A percentile compares a stretch with the other conserved stretches of the same genome.
Conservation (phyloP, 2,329 filamentous ascomycete genomes). For the Aspergillus transmontanensis region DNA sequence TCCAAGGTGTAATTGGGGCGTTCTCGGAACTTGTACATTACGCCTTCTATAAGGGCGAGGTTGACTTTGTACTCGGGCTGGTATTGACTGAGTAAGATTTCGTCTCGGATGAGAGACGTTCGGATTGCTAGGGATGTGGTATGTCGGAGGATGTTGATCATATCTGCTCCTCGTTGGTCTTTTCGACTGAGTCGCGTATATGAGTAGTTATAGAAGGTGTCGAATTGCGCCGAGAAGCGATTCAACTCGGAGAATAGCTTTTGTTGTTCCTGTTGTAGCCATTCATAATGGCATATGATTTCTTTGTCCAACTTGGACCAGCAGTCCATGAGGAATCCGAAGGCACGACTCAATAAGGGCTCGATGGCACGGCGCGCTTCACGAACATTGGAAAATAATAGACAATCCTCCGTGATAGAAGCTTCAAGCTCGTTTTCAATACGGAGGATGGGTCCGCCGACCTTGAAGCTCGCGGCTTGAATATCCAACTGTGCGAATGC, state of each 20-base stretch:
- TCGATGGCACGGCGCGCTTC: slow-evolving; percentile 6
- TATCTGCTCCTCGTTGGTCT: slow-evolving; percentile 1
- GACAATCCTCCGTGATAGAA: neutral
- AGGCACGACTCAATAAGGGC: neutral
- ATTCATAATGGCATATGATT: neutral
- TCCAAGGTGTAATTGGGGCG: neutral
- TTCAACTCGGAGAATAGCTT: neutral
- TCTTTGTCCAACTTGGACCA: neutral
- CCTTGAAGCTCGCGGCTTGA: slow-evolving; percentile 1
- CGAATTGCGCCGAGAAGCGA: neutral
- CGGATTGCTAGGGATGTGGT: neutral
- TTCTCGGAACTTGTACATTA: neutral
- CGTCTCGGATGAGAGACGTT: neutral
- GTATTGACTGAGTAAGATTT: neutral
- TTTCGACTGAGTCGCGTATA: neutral
- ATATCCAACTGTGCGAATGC: slow-evolving; percentile 8
- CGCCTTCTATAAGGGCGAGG: neutral
- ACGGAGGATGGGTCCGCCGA: neutral
- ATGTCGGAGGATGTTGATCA: neutral
- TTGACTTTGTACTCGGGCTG: neutral
- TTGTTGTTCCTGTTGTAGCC: neutral
- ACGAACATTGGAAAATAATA: neutral
- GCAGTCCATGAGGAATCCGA: neutral
- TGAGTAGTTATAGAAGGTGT: neutral
- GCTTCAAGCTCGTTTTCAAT: neutral